A percentile compares a stretch with the other conserved stretches of the same genome.
Evolutionary conservation across 2,329 filamentous ascomycete genomes (phyloP).

Genomic region (Curvularia eragrostidis): DNA sequence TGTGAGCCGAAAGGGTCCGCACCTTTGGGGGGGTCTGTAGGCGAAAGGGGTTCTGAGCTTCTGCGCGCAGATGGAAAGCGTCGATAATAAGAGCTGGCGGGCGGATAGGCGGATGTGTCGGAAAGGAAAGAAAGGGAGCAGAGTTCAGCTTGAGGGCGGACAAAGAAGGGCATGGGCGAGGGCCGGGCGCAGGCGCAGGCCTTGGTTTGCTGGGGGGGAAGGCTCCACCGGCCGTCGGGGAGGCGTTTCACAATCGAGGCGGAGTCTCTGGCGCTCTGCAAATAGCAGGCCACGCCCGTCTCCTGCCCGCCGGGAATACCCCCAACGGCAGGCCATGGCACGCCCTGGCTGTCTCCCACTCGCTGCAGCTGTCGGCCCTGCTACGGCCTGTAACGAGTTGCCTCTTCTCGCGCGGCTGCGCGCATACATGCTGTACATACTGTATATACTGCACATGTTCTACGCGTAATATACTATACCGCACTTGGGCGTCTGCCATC

Average conservation of each 20-base stretch:
- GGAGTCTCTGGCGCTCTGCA: constrained; percentile 16
- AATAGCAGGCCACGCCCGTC: constrained; percentile 27
- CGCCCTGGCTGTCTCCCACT: too few species aligned
- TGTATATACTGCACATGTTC: constrained; percentile 15
- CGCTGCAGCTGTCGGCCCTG: neutral
- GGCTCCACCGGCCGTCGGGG: constrained; percentile 25
- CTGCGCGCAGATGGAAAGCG: constrained; percentile 5
- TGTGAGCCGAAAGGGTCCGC: constrained; percentile 32
- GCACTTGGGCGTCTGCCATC: too few species aligned
- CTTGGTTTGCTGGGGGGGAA: constrained; percentile 34
- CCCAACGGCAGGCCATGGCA: neutral
- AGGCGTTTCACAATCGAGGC: constrained; percentile 28
- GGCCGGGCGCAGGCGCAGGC: constrained; percentile 14
- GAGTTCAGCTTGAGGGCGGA: neutral
- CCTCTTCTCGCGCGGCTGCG: neutral
- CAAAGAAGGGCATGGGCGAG: constrained; percentile 8
- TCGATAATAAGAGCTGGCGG: neutral
- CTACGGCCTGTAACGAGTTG: too few species aligned
- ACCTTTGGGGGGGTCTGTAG: constrained; percentile 2
- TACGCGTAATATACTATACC: neutral
- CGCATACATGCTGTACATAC: neutral
- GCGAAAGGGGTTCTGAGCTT: neutral
- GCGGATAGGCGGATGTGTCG: constrained; percentile 4
- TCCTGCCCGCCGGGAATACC: constrained; percentile 5
- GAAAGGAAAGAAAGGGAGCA: constrained; percentile 3